Evolutionary conservation across 257 asterid genomes (phyloP).

Genomic region (Rehmannia glutinosa): DNA sequence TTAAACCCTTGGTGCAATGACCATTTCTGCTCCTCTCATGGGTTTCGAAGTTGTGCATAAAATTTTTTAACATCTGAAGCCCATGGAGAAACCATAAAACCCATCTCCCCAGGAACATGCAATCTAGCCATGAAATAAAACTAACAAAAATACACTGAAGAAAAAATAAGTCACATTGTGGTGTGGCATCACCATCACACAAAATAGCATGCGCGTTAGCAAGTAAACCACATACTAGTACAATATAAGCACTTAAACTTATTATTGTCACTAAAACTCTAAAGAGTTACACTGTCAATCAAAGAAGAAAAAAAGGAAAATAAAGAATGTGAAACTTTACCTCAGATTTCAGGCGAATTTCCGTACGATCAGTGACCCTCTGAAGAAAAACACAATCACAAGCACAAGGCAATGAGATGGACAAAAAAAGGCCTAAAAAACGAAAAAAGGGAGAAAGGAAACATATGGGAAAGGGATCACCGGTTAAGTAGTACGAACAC

Average conservation of each 20-base stretch:
- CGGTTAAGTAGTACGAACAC: no score
- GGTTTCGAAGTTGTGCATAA: neutral
- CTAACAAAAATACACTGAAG: neutral
- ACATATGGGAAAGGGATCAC: neutral
- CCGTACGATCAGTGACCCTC: neutral
- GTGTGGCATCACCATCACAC: neutral
- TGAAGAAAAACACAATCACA: neutral
- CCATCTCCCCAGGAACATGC: no score
- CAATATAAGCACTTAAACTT: neutral
- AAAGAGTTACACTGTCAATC: no score
- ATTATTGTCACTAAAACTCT: no score
- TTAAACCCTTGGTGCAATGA: neutral
- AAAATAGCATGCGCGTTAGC: neutral
- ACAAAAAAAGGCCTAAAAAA: no score
- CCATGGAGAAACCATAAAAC: neutral
- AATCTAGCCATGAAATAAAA: neutral
- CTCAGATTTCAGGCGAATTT: neutral
- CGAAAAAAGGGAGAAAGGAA: neutral
- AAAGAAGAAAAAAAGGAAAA: no score
- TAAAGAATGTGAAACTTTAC: neutral
- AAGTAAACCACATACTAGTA: no score
- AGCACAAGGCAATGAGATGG: no score
- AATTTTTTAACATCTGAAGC: neutral
- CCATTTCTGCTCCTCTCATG: neutral
- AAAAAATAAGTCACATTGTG: no score